Evolutionary conservation across 306 rosid species (phyloP), one percentile per base, ranked within the genome.

Genomic region (Cicer yamashitae): DNA sequence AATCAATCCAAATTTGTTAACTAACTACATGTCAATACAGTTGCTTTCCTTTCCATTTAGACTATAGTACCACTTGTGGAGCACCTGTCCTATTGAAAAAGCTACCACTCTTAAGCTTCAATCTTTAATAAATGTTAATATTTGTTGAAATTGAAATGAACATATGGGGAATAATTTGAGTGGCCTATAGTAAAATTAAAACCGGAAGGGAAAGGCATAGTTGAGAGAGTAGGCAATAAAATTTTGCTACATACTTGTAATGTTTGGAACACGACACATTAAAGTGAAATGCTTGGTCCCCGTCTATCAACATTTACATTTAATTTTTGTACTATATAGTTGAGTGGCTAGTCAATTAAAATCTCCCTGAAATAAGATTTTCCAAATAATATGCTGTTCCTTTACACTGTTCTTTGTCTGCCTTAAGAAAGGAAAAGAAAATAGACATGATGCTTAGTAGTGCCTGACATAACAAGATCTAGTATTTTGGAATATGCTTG

Each of bases 321-420:
- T 40, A 53, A 38, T 52, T 71, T 59, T 81, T 79, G 73, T 74
- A 57, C 76, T 70, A 50, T 77, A 67, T 45, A 20, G 72, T 25
- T 67, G 53, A 25, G 50, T 68, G 70, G 67, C 71, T 85, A 69
- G 41, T 51, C 85, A 73, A 83, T 81, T 82, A 70, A 73, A 46
- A 77, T 73, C 73, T 1, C 52, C 79, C 79, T 81, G 74, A 81
- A 64, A 81, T 14, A 59, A 83, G 81, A 83, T 79, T 73, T 66
- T 66, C 81, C 80, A 84, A 77, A 79, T 60, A 74, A 77, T 62
- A 48, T 76, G 72, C 74, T 76, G 79, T 86, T 87, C 86, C 78
- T 76, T 79, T 43, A 69, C 86, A 74, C 71, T 73, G 79, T 72
- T 72, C 34, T 60, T 81, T 85, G 88, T 88, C 91, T 84, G 67